Percentiles rank a stretch among this genome's conserved stretches.
phyloP scores from a whole-genome alignment of 73 alveolate genomes.

The Breviolum minutum region DNA sequence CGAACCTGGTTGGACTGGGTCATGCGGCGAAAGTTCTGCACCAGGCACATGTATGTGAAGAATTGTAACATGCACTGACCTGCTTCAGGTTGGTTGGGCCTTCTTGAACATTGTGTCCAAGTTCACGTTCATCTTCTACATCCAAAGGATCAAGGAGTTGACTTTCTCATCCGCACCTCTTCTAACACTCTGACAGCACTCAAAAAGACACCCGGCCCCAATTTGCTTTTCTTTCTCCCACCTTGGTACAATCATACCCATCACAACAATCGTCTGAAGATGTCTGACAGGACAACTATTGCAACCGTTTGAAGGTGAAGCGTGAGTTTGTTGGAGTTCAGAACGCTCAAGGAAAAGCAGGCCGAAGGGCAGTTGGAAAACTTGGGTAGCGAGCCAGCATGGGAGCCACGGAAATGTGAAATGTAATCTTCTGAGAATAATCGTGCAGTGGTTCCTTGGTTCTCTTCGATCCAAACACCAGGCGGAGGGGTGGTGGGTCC shows the following conservation, averaged over 20 bases:
- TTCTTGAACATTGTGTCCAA: slow-evolving; percentile 73
- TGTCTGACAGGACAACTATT: slow-evolving; percentile 57
- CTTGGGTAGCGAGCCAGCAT: no score
- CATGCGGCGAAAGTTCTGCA: no score
- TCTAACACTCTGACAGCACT: not conserved
- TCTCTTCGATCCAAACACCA: not conserved
- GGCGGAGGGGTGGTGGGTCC: not conserved
- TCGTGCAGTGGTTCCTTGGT: not conserved
- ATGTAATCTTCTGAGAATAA: not conserved
- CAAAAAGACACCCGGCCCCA: no score
- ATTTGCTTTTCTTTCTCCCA: not conserved
- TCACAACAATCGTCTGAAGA: not conserved
- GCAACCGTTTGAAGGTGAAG: slow-evolving; percentile 78
- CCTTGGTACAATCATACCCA: not conserved
- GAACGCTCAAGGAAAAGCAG: not conserved
- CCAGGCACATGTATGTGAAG: no score
- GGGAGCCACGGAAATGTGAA: no score
- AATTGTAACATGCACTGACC: no score
- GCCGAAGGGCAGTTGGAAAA: not conserved
- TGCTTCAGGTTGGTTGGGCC: slow-evolving; percentile 68
- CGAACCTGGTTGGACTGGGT: no score
- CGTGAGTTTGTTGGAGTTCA: slow-evolving; percentile 55
- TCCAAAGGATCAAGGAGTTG: slow-evolving; percentile 81
- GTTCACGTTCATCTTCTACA: slow-evolving; percentile 88
- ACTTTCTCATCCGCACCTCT: no score